Evolutionary conservation across 352 stramenopile genomes (phyloP).

Genomic region (Halophytophthora polymorphica): DNA sequence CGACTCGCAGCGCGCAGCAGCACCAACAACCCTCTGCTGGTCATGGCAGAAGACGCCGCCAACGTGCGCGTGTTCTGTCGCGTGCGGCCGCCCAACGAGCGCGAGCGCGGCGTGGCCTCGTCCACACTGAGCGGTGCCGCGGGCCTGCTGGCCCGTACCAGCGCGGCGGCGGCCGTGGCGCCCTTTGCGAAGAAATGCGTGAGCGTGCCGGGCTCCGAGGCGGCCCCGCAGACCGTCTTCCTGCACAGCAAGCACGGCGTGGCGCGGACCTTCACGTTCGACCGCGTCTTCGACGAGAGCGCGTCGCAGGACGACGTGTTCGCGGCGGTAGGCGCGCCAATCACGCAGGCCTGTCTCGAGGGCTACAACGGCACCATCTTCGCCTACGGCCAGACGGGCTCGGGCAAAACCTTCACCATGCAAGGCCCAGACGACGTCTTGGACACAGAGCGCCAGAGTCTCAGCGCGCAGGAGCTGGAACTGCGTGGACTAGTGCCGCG

Average conservation of each 20-base stretch:
- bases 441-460: slow-evolving; percentile 26
- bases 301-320: slow-evolving; percentile 92
- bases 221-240: slow-evolving; percentile 53
- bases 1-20: not conserved
- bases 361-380: slow-evolving; percentile 89
- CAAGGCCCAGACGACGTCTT: slow-evolving; percentile 74
- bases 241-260: slow-evolving; percentile 48
- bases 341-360: slow-evolving; percentile 74
- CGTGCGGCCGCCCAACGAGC: slow-evolving; percentile 78
- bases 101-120: slow-evolving; percentile 40
- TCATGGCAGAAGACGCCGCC: slow-evolving; percentile 34
- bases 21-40: no score
- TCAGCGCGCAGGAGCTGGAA: slow-evolving; percentile 30
- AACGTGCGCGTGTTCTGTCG: slow-evolving; percentile 89
- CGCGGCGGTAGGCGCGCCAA: slow-evolving; percentile 76
- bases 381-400: slow-evolving; percentile 82
- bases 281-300: slow-evolving; percentile 88
- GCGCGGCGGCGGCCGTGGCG: slow-evolving; percentile 7
- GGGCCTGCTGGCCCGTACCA: slow-evolving; percentile 17
- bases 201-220: slow-evolving; percentile 37
- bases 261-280: slow-evolving; percentile 86
- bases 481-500: slow-evolving; percentile 71
- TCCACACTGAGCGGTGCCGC: slow-evolving; percentile 9
- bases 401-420: slow-evolving; percentile 87
- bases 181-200: slow-evolving; percentile 63